phyloP scores from a whole-genome alignment of 352 stramenopile genomes.

The Phytopythium oedochilum region DNA sequence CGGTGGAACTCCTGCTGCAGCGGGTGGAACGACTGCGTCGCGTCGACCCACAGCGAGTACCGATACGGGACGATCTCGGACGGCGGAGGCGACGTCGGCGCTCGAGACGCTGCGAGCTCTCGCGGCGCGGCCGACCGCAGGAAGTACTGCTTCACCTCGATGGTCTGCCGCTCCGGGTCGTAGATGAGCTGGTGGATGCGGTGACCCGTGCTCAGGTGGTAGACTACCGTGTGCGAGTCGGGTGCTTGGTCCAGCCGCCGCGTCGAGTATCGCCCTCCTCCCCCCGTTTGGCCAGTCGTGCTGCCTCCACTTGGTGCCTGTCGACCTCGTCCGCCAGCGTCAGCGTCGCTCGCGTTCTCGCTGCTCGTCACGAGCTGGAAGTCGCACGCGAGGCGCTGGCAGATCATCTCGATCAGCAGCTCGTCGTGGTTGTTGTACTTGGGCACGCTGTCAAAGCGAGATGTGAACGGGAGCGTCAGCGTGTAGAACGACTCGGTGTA shows the following conservation, averaged over 20 bases:
- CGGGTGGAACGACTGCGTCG: constrained; percentile 63
- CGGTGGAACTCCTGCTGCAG: constrained; percentile 70
- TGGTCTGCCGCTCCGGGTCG: constrained; percentile 59
- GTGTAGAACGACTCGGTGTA: constrained; percentile 86
- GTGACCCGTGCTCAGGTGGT: constrained; percentile 77
- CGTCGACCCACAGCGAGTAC: constrained; percentile 67
- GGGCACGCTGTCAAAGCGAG: constrained; percentile 35
- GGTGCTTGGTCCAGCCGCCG: constrained; percentile 4
- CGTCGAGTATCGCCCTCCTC: constrained; percentile 4
- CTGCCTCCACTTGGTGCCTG: neutral
- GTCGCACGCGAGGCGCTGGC: constrained; percentile 65
- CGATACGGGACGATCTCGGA: constrained; percentile 43
- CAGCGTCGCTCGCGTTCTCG: constrained; percentile 9
- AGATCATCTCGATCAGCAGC: constrained; percentile 79
- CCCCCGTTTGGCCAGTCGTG: neutral
- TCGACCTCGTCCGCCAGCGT: neutral
- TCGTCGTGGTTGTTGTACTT: constrained; percentile 64
- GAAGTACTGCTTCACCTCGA: constrained; percentile 78
- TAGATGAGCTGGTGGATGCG: constrained; percentile 81
- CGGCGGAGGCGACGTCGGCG: neutral
- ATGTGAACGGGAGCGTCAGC: constrained; percentile 51
- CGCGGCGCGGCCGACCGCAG: constrained; percentile 27
- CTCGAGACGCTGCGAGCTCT: constrained; percentile 17
- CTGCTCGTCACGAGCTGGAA: constrained; percentile 67
- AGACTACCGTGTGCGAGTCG: constrained; percentile 22